A percentile compares a stretch with the other conserved stretches of the same genome.
phyloP scores from a whole-genome alignment of 257 asterid genomes.

The Catharanthus roseus region DNA sequence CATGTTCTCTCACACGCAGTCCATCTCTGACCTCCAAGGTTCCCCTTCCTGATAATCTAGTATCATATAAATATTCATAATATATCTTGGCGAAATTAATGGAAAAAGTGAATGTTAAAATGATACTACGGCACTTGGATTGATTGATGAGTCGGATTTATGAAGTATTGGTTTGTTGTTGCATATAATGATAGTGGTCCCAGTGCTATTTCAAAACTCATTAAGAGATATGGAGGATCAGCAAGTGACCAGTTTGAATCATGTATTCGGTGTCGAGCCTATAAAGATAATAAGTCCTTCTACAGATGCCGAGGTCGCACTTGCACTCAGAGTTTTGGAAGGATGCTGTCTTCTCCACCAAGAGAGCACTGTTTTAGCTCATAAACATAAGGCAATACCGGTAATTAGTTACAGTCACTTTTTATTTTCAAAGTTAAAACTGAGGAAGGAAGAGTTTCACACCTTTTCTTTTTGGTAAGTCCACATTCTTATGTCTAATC shows the following conservation, averaged over 20 bases:
- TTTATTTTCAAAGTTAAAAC: background rate
- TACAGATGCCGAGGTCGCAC: too few species aligned
- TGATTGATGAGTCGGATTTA: background rate
- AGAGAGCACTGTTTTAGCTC: too few species aligned
- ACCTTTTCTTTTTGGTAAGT: background rate
- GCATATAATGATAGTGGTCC: slow-evolving; percentile 51
- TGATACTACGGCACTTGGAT: background rate
- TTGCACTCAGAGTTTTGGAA: too few species aligned
- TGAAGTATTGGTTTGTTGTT: background rate
- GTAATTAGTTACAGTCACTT: slow-evolving; percentile 23
- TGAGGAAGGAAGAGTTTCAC: background rate
- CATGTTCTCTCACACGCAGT: slow-evolving; percentile 66
- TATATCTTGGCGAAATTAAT: too few species aligned
- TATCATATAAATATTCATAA: too few species aligned
- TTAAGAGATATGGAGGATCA: slow-evolving; percentile 75
- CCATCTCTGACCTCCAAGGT: too few species aligned
- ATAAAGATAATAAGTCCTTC: too few species aligned
- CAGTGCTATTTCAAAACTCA: slow-evolving; percentile 78
- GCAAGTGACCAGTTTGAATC: slow-evolving; percentile 51
- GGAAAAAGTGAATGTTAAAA: too few species aligned
- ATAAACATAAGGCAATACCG: slow-evolving; percentile 70
- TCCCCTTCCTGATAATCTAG: too few species aligned
- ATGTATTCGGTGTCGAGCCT: too few species aligned
- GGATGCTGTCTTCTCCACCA: too few species aligned
- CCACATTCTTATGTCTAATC: too few species aligned